Evolutionary conservation across 148 eudicot species (phyloP).

Genomic region (Diospyros lotus): DNA sequence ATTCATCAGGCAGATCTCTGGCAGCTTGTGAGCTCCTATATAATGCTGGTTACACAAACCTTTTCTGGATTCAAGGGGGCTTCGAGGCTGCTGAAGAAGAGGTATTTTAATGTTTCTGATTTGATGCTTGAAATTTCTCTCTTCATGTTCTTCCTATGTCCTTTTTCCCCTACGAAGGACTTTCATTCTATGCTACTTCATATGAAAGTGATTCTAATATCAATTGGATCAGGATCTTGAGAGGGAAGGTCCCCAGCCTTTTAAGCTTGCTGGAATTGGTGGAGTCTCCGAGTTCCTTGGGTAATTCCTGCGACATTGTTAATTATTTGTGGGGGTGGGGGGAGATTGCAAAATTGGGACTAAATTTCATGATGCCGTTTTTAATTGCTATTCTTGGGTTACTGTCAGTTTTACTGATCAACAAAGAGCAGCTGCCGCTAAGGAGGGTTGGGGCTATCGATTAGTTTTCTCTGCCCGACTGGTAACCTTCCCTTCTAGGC

Average conservation of each 20-base stretch:
- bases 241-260: conserved; percentile 91
- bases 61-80: conserved; percentile 97
- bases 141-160: not conserved
- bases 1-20: conserved; percentile 60
- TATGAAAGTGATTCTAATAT: not conserved
- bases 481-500: conserved; percentile 35
- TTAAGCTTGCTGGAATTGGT: conserved; percentile 92
- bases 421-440: conserved; percentile 77
- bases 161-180: not conserved
- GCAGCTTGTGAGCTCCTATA: conserved; percentile 89
- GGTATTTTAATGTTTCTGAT: conserved; percentile 28
- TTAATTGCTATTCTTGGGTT: conserved; percentile 6
- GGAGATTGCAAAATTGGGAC: no score
- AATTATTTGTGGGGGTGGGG: no score
- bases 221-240: conserved; percentile 63
- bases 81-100: conserved; percentile 97
- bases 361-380: no score
- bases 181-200: not conserved
- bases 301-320: conserved; percentile 28
- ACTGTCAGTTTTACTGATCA: conserved; percentile 87
- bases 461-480: conserved; percentile 80
- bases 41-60: conserved; percentile 79
- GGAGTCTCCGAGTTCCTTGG: conserved; percentile 95
- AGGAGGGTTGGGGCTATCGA: conserved; percentile 88
- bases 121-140: not conserved